These are phyloP conservation scores for Neurospora sp. DNA, from an alignment of 495 filamentous ascomycete genomes.

Conservation along the genomic window DNA sequence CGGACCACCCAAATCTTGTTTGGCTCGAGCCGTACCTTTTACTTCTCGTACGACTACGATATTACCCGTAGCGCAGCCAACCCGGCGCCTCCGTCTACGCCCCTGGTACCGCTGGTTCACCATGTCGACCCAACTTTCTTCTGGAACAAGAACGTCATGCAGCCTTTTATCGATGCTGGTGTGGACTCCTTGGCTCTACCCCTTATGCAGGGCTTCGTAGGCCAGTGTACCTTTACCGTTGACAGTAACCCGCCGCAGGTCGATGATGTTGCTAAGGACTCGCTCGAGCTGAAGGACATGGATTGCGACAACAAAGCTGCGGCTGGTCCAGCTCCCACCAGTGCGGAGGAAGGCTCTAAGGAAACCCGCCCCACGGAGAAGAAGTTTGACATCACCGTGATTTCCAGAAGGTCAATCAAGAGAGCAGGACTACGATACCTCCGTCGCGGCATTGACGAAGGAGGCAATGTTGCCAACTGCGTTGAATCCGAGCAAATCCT, in stretches of 20 bases:
- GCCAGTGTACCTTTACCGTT: slow-evolving; percentile 70
- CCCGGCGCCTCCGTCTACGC: slow-evolving; percentile 23
- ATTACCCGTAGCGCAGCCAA: slow-evolving; percentile 57
- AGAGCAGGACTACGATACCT: slow-evolving; percentile 84
- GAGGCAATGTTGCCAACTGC: slow-evolving; percentile 76
- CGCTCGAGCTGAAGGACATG: slow-evolving; percentile 32
- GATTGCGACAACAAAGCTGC: slow-evolving; percentile 6
- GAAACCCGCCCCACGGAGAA: slow-evolving; percentile 31
- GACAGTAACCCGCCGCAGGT: slow-evolving; percentile 36
- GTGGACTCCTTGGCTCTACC: slow-evolving; percentile 63
- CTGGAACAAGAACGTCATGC: slow-evolving; percentile 74
- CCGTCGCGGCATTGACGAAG: slow-evolving; percentile 81
- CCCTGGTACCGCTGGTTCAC: slow-evolving; percentile 52
- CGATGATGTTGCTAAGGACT: slow-evolving; percentile 29
- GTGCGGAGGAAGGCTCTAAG: slow-evolving; percentile 10
- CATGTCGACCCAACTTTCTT: slow-evolving; percentile 76
- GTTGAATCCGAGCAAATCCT: slow-evolving; percentile 94
- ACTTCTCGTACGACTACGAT: slow-evolving; percentile 87
- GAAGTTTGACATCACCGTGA: slow-evolving; percentile 67
- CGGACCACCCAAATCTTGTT: slow-evolving; percentile 74
- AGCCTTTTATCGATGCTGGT: slow-evolving; percentile 62
- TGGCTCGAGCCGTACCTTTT: slow-evolving; percentile 71
- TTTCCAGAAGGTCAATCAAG: slow-evolving; percentile 75
- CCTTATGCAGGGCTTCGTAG: slow-evolving; percentile 89
- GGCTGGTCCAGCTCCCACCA: slow-evolving; percentile 10